These are phyloP conservation scores for Umbelopsis sp. DNA, from an alignment of 371 early-diverging fungal genomes.

Conservation along the genomic window DNA sequence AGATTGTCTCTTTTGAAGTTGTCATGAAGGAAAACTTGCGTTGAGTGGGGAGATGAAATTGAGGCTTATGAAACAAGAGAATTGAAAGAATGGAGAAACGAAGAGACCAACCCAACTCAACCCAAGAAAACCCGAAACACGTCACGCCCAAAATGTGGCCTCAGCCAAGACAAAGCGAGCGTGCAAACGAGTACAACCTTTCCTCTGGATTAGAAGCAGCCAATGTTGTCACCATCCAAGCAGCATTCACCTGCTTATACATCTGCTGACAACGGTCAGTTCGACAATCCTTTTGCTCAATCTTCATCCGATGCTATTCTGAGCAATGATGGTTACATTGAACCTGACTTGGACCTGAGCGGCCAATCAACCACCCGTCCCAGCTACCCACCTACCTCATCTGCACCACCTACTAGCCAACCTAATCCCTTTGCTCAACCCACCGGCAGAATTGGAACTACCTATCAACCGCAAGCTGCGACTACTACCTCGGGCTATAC, in stretches of 20 bases:
- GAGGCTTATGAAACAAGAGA: neutral
- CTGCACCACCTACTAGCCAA: neutral
- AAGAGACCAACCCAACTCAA: neutral
- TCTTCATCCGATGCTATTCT: constrained; percentile 4
- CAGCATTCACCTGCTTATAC: constrained; percentile 6
- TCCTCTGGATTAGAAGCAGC: neutral
- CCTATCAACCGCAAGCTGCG: neutral
- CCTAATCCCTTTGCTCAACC: constrained; percentile 26
- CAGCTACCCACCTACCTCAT: constrained; percentile 18
- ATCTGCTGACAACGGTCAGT: constrained; percentile 13
- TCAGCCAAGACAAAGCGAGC: neutral
- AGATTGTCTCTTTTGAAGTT: constrained; percentile 8
- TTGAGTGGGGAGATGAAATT: neutral
- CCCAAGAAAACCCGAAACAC: neutral
- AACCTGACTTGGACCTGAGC: constrained; percentile 41
- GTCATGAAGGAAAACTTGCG: neutral
- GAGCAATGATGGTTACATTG: constrained; percentile 25
- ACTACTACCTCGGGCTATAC: constrained; percentile 26
- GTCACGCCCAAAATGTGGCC: constrained; percentile 4
- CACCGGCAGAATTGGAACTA: constrained; percentile 30
- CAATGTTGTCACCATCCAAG: constrained; percentile 17
- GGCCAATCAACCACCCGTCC: constrained; percentile 35
- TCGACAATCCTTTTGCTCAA: constrained; percentile 29
- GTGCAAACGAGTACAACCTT: no score
- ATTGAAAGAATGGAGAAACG: neutral